phyloP scores from a whole-genome alignment of 2,329 filamentous ascomycete species.

The Cyphellophora europaea region DNA sequence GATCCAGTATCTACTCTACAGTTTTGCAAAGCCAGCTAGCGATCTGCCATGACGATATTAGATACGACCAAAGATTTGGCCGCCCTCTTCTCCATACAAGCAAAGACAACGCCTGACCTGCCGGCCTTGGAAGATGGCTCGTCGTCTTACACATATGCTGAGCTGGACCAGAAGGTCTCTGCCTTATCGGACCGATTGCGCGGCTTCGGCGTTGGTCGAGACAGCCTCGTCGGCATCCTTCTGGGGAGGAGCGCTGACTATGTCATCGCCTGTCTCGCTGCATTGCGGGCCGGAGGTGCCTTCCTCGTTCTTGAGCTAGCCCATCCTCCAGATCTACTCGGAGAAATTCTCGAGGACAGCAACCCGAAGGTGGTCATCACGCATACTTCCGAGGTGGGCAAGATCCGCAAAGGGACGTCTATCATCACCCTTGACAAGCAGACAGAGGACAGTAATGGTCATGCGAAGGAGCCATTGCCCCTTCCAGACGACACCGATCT shows the following conservation, averaged over 20 bases:
- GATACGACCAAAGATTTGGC: slow-evolving; percentile 64
- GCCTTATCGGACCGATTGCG: slow-evolving; percentile 57
- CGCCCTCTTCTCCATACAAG: slow-evolving; percentile 62
- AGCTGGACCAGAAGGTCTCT: slow-evolving; percentile 60
- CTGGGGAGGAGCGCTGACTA: slow-evolving; percentile 69
- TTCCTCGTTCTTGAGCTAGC: slow-evolving; percentile 74
- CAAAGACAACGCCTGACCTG: slow-evolving; percentile 56
- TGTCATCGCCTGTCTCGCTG: slow-evolving; percentile 67
- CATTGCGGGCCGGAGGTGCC: slow-evolving; percentile 68
- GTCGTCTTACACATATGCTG: slow-evolving; percentile 58
- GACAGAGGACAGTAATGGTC: slow-evolving; percentile 21
- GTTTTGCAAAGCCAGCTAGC: no score
- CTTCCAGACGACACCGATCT: slow-evolving; percentile 58
- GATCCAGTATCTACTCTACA: no score
- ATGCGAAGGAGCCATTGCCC: slow-evolving; percentile 37
- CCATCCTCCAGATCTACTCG: slow-evolving; percentile 63
- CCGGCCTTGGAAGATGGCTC: slow-evolving; percentile 64
- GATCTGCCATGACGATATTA: slow-evolving; percentile 62
- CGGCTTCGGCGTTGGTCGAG: slow-evolving; percentile 59
- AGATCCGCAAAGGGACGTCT: slow-evolving; percentile 55
- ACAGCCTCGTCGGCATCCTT: slow-evolving; percentile 65
- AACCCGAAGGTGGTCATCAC: slow-evolving; percentile 63
- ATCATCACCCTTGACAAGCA: slow-evolving; percentile 55
- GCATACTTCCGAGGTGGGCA: slow-evolving; percentile 52
- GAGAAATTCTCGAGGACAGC: slow-evolving; percentile 69